Percentiles rank a stretch among this genome's conserved stretches.
These are phyloP conservation scores for Citrullus colocynthis DNA, from an alignment of 306 rosid species.

Conservation along the genomic window DNA sequence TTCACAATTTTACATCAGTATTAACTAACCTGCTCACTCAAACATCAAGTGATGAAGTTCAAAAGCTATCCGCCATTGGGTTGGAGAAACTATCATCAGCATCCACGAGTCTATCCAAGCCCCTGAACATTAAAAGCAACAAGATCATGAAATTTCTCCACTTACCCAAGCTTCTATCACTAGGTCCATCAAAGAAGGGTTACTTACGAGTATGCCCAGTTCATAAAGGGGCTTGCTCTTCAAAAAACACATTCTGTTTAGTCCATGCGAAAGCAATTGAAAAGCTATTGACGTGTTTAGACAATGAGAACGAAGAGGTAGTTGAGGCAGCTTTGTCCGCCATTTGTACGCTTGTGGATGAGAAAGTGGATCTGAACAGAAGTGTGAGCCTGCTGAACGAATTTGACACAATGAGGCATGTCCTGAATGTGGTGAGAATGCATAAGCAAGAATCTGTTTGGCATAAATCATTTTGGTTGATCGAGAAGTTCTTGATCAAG, in stretches of 20 bases:
- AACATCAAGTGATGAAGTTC: conserved; percentile 32
- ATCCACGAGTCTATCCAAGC: conserved; percentile 25
- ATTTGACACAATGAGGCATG: conserved; percentile 16
- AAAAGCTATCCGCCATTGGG: conserved; percentile 34
- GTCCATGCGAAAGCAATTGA: conserved; percentile 28
- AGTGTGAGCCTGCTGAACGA: conserved; percentile 23
- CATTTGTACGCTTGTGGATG: conserved; percentile 30
- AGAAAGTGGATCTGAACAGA: conserved; percentile 28
- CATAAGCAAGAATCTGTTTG: conserved; percentile 23
- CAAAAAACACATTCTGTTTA: conserved; percentile 30
- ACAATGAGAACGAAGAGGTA: conserved; percentile 26
- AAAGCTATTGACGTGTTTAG: conserved; percentile 22
- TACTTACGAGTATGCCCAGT: conserved; percentile 21
- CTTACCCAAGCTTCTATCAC: conserved; percentile 16
- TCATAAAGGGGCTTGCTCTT: conserved; percentile 35
- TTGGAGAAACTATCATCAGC: conserved; percentile 35
- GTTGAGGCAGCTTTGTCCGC: conserved; percentile 38
- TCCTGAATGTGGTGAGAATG: conserved; percentile 20
- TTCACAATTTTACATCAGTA: conserved; percentile 21
- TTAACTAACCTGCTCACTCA: conserved; percentile 24
- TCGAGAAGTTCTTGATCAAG: conserved; percentile 27
- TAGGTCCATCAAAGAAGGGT: conserved; percentile 16
- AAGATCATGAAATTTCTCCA: conserved; percentile 13
- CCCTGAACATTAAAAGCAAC: conserved; percentile 13
- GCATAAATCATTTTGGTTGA: conserved; percentile 36